A percentile compares a stretch with the other conserved stretches of the same genome.
Evolutionary conservation across 345 rosid species (phyloP).

Genomic region (Salix udensis): DNA sequence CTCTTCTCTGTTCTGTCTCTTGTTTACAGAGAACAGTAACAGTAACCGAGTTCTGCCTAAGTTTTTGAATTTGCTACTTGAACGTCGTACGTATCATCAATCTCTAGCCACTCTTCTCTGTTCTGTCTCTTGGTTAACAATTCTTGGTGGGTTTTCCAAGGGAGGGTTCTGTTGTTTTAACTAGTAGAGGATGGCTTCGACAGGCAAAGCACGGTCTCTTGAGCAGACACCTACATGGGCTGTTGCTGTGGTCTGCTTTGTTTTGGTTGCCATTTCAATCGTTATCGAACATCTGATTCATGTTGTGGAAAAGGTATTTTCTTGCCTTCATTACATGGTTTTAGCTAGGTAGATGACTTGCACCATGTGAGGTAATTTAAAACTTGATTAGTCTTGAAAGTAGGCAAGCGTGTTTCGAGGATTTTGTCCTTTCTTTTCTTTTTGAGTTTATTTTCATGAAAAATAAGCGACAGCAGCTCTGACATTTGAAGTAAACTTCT

Average conservation of each 20-base stretch:
- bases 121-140: not conserved
- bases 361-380: not conserved
- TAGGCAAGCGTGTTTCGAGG: not conserved
- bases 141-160: not conserved
- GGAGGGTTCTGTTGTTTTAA: not conserved
- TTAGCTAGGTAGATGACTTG: not conserved
- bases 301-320: slow-evolving; percentile 45
- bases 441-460: not conserved
- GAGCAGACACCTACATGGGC: slow-evolving; percentile 91
- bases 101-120: not conserved
- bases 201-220: slow-evolving; percentile 35
- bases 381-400: not conserved
- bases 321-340: not conserved
- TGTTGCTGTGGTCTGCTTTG: slow-evolving; percentile 75
- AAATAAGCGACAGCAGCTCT: not conserved
- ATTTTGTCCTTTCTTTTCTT: not conserved
- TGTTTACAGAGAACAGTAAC: not conserved
- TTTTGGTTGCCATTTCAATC: slow-evolving; percentile 62
- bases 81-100: too few relatives aligned
- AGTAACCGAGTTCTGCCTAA: too few relatives aligned
- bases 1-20: not conserved
- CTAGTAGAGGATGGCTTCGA: not conserved
- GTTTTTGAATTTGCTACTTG: too few relatives aligned
- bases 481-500: not conserved
- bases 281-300: slow-evolving; percentile 65